phyloP scores from a whole-genome alignment of 2,329 filamentous ascomycete species.

The Penicillium crustosum region DNA sequence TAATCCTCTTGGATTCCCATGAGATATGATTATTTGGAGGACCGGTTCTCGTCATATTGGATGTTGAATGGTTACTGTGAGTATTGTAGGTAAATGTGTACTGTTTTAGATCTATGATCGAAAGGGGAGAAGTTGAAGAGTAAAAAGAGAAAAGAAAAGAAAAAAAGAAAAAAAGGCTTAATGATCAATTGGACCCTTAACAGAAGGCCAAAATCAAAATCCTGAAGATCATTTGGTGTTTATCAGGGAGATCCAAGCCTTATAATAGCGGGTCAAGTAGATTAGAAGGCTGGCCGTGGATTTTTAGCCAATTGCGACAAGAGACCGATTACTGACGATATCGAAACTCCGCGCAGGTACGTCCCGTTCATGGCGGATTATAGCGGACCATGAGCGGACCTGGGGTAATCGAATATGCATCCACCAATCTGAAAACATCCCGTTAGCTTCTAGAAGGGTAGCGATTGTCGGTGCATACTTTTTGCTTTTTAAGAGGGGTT shows the following conservation, averaged over 20 bases:
- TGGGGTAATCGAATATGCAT: constrained; percentile 31
- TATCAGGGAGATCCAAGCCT: constrained; percentile 24
- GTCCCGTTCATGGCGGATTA: constrained; percentile 15
- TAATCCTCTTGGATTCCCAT: constrained; percentile 31
- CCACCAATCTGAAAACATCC: constrained; percentile 22
- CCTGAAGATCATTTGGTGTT: constrained; percentile 22
- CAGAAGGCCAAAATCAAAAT: constrained; percentile 17
- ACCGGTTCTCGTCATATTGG: constrained; percentile 30
- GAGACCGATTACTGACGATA: constrained; percentile 27
- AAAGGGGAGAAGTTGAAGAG: constrained; percentile 1
- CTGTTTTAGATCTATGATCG: constrained; percentile 12
- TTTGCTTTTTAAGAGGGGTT: constrained; percentile 20
- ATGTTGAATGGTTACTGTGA: background rate
- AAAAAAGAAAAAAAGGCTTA: background rate
- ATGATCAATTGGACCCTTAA: constrained; percentile 22
- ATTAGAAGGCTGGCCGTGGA: background rate
- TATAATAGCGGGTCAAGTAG: constrained; percentile 24
- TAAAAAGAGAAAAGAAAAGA: background rate
- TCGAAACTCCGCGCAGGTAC: constrained; percentile 26
- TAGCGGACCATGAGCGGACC: constrained; percentile 20
- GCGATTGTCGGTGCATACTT: constrained; percentile 18
- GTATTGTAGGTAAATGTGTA: background rate
- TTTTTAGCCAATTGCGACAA: constrained; percentile 29
- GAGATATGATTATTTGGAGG: constrained; percentile 25
- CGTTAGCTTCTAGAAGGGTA: constrained; percentile 26